Base-by-base conservation (phyloP, 2,329 filamentous ascomycete genomes). In the Aspergillus niger region DNA sequence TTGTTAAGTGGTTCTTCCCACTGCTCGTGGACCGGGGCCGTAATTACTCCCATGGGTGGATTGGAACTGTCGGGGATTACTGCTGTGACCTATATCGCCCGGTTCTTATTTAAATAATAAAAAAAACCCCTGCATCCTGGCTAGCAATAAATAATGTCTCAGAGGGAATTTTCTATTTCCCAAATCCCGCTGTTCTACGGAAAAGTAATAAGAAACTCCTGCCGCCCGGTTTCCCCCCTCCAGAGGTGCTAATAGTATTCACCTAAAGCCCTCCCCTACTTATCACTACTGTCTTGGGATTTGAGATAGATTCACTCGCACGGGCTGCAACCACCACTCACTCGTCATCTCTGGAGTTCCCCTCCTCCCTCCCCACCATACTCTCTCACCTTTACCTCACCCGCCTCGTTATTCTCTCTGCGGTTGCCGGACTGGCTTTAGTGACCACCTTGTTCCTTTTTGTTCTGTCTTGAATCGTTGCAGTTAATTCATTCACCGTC, bases 81-180 rank as follows among this genome's bases (percentile, higher is more conserved):
- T 28, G 26, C 15, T 30, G 22, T 49, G 44, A 50, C 47, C 47
- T 50, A 50, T 50, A 50, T 50, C 47, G 28, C 13, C 47, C 47
- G 26, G 47, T 30, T 30, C 47, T 50, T 50, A 50, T 50, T 50
- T 50, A 50, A 50, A 50, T 50, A 36, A 36, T 32, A 6, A 36
- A 15, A 36, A 36, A 36, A 15, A 36, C 32, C 26, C 47, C 26
- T 50, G 47, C 26, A 50, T 50, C 47, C 47, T 50, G 13, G 28
- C 26, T n/a, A 50, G 8, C 11, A 50, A 28, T 30, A 32, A 50
- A 10, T 30, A 32, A 30, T 50, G 47, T 50, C 28, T 30, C 47
- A 50, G 24, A 48, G 47, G 26, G 15, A 50, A 17, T 50, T 32
- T 50, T 11, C 13, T 8, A 30, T 49, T 32, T 50, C 26, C 26